Evolutionary conservation across 208 protist genomes (phyloP), one percentile per base, ranked within the genome.

Genomic region (Trypanosoma melophagium): DNA sequence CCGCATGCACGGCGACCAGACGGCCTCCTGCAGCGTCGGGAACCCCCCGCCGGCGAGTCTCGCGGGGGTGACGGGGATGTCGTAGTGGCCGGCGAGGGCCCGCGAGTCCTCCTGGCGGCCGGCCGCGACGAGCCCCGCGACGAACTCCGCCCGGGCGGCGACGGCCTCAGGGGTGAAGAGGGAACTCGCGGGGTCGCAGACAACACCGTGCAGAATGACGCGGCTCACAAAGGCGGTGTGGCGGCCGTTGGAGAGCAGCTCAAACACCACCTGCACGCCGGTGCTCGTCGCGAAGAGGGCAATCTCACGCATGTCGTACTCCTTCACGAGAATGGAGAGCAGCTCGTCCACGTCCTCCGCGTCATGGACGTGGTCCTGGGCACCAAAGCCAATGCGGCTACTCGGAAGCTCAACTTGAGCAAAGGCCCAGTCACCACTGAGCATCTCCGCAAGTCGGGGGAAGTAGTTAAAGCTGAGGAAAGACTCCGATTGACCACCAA

Each of bases 311-410:
- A 93, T 89, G 12, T 54, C 62, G 54, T 90, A 55, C 3, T 86
- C 59, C 44, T 70, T 76, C 19, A 71, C 45, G 19, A 95, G 81
- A 28, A 74, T 72, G 0, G 22, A 49, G 19, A 95, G 45, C 24
- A 90, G 70, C n/a, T 85, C 79, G 55, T 88, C 87, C 25, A 93
- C 73, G 60, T 92, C 86, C 21, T 92, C 89, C 21, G 78, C 77
- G 41, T 95, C 89, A 16, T 66, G 69, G 25, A 80, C 58, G 71
- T 90, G 87, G 60, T 83, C 76, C n/a, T 73, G 71, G 2, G 55
- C 66, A 51, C 82, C 79, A 60, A 71, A 88, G 19, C 81, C 89
- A 25, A 88, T 68, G 55, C 74, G 69, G 35, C 83, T 77, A 57
- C 84, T 90, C n/a, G 78, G 62, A 13, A 93, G 61, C 66, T 86